A percentile compares a stretch with the other conserved stretches of the same genome.
phyloP scores from a whole-genome alignment of 305 asterid genomes.

The Coffea humblotiana region DNA sequence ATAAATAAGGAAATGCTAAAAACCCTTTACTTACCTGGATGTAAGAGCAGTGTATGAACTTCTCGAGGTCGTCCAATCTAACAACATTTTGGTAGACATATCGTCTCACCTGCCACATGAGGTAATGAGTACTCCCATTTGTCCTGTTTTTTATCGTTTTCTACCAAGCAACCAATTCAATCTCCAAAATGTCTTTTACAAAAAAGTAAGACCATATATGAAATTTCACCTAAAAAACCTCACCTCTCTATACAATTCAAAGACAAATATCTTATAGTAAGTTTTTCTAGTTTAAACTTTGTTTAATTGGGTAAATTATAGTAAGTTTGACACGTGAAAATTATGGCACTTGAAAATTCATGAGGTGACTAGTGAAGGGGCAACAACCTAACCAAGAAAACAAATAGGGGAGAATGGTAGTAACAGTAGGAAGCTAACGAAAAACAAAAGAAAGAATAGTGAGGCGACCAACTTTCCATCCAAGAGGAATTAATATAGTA shows the following conservation, averaged over 20 bases:
- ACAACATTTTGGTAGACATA: slow-evolving; percentile 80
- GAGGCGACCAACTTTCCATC: neutral
- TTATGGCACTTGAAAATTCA: slow-evolving; percentile 7
- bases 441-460: neutral
- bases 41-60: slow-evolving; percentile 70
- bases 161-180: neutral
- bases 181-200: slow-evolving; percentile 5
- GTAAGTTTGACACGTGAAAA: neutral
- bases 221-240: neutral
- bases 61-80: slow-evolving; percentile 85
- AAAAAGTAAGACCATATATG: neutral
- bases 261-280: no score
- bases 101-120: slow-evolving; percentile 65
- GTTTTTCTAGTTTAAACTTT: neutral
- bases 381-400: neutral
- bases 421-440: neutral
- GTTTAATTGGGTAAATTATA: no score
- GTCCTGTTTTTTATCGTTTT: slow-evolving; percentile 8
- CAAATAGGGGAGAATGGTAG: neutral
- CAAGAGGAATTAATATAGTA: neutral
- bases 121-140: neutral
- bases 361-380: neutral
- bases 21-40: slow-evolving; percentile 55
- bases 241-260: no score
- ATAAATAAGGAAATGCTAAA: neutral